Conservation (phyloP, 2,329 filamentous ascomycete genomes). For the Falciphora oryzae region DNA sequence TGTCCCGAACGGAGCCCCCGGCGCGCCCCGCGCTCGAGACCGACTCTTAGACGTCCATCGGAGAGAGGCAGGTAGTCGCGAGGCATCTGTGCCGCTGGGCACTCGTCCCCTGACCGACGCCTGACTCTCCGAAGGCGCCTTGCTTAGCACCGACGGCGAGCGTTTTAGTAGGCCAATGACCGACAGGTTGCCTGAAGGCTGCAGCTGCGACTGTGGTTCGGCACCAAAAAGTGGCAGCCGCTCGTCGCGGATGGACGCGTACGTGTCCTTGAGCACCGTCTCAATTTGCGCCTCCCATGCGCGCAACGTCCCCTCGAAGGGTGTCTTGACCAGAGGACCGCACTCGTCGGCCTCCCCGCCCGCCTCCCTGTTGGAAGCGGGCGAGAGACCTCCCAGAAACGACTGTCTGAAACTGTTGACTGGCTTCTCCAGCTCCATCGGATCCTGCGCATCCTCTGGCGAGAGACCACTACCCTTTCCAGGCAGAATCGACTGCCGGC, state of each 20-base stretch:
- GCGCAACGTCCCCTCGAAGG: slow-evolving; percentile 68
- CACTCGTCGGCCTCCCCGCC: slow-evolving; percentile 46
- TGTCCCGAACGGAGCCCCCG: slow-evolving; percentile 26
- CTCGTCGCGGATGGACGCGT: slow-evolving; percentile 80
- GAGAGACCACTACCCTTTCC: slow-evolving; percentile 19
- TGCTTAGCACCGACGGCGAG: slow-evolving; percentile 86
- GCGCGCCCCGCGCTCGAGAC: slow-evolving; percentile 58
- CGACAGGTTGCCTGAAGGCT: slow-evolving; percentile 58
- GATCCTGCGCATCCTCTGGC: slow-evolving; percentile 27
- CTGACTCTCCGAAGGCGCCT: slow-evolving; percentile 78
- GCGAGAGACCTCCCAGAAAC: slow-evolving; percentile 44
- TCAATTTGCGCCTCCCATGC: slow-evolving; percentile 90
- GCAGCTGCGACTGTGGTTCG: slow-evolving; percentile 36
- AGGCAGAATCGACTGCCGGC: slow-evolving; percentile 51
- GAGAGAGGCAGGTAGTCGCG: slow-evolving; percentile 44
- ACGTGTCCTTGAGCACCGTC: slow-evolving; percentile 85
- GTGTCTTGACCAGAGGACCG: slow-evolving; percentile 70
- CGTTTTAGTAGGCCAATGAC: slow-evolving; percentile 75
- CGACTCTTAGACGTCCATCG: slow-evolving; percentile 83
- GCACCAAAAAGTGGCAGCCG: slow-evolving; percentile 81
- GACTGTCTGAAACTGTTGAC: slow-evolving; percentile 37
- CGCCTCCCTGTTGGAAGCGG: slow-evolving; percentile 22
- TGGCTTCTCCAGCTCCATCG: slow-evolving; percentile 32
- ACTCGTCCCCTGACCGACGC: slow-evolving; percentile 65
- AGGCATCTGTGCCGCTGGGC: slow-evolving; percentile 41